A percentile compares a stretch with the other conserved stretches of the same genome.
phyloP scores from a whole-genome alignment of 106 monocot species.

The Dioscorea zingiberensis region DNA sequence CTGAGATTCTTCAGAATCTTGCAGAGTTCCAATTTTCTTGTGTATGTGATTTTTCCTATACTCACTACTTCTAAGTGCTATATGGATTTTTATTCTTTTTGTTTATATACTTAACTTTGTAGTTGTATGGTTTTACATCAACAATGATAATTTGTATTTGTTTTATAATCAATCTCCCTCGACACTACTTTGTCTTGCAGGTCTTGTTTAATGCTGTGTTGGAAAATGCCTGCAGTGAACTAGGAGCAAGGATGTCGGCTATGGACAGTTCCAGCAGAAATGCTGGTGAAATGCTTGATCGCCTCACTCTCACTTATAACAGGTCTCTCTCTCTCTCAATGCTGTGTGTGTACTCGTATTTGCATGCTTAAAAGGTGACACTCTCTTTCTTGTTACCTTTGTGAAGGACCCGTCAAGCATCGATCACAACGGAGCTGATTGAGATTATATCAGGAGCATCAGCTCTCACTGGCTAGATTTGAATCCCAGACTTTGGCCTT shows the following conservation, averaged over 20 bases:
- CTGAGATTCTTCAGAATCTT: slow-evolving; percentile 94
- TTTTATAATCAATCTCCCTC: background rate
- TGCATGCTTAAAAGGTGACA: background rate
- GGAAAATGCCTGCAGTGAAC: slow-evolving; percentile 93
- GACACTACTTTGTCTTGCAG: slow-evolving; percentile 19
- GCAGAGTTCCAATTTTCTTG: slow-evolving; percentile 96
- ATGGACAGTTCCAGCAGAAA: slow-evolving; percentile 99
- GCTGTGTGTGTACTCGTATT: background rate
- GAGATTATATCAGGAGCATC: slow-evolving; percentile 99
- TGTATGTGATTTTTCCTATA: slow-evolving; percentile 28
- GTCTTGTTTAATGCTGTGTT: slow-evolving; percentile 76
- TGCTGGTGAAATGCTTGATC: slow-evolving; percentile 98
- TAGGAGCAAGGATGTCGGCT: slow-evolving; percentile 97
- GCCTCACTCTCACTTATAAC: slow-evolving; percentile 91
- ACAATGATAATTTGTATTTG: background rate
- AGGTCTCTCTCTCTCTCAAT: slow-evolving; percentile 40
- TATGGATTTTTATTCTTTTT: background rate
- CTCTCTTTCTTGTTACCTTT: background rate
- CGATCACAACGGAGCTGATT: slow-evolving; percentile 87
- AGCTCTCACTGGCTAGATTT: slow-evolving; percentile 63
- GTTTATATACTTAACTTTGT: background rate
- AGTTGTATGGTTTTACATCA: background rate
- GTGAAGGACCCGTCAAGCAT: slow-evolving; percentile 93
- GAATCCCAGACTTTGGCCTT: background rate
- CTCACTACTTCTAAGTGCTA: background rate